These are phyloP conservation scores for Hypoxylon sp. DNA, from an alignment of 2,329 filamentous ascomycete species.

Conservation along the genomic window DNA sequence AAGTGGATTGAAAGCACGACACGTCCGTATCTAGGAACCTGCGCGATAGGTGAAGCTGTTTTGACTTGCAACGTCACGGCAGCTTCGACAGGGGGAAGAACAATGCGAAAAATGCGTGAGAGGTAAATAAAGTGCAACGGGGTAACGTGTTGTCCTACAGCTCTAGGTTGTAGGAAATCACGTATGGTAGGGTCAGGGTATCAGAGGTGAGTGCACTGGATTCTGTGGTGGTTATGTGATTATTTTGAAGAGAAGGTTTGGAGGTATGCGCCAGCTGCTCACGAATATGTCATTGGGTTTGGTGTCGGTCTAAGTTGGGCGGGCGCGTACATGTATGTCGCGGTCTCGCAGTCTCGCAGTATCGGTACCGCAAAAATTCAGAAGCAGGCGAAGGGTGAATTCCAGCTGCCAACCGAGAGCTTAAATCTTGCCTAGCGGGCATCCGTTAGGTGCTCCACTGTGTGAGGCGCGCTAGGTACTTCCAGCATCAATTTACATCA, in stretches of 20 bases:
- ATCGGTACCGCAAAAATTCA: constrained; percentile 29
- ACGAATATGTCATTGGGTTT: constrained; percentile 45
- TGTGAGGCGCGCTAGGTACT: constrained; percentile 4
- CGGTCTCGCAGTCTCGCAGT: constrained; percentile 31
- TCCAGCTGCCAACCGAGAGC: constrained; percentile 32
- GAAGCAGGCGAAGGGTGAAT: constrained; percentile 29
- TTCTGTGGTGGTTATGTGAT: constrained; percentile 7
- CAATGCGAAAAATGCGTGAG: neutral
- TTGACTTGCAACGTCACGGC: neutral
- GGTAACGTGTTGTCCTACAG: neutral
- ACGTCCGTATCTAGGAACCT: constrained; percentile 7
- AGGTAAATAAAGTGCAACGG: constrained; percentile 10
- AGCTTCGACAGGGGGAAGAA: neutral
- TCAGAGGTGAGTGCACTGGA: neutral
- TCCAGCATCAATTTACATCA: neutral
- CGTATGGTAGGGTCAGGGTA: neutral
- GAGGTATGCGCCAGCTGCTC: constrained; percentile 18
- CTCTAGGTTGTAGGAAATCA: neutral
- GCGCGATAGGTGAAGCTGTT: constrained; percentile 2
- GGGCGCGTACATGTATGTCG: constrained; percentile 38
- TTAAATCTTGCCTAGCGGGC: constrained; percentile 12
- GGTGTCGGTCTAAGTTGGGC: constrained; percentile 40
- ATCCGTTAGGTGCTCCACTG: neutral
- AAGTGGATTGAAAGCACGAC: constrained; percentile 6
- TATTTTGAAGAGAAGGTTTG: constrained; percentile 1